Conservation (phyloP, 164 flowering plant genomes). For the Warburgia ugandensis region DNA sequence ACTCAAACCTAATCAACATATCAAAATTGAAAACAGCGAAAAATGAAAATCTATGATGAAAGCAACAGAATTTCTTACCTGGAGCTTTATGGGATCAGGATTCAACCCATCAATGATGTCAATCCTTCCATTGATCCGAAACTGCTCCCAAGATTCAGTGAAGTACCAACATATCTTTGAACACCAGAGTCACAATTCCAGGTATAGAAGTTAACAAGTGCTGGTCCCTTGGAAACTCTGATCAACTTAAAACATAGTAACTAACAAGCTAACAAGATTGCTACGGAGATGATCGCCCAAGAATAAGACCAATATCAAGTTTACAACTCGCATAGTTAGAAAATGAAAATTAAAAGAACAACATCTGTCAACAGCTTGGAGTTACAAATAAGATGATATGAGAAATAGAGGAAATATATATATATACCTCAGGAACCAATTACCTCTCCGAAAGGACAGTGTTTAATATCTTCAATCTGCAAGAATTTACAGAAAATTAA, state of each 20-base stretch:
- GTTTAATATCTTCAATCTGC: conserved; percentile 78
- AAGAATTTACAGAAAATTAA: neutral
- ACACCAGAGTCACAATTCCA: neutral
- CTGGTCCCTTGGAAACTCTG: too few species aligned
- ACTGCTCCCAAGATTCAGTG: conserved; percentile 96
- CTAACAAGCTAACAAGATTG: neutral
- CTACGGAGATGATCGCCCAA: neutral
- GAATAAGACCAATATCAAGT: neutral
- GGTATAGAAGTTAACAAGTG: neutral
- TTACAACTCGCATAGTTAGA: neutral
- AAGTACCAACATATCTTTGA: conserved; percentile 91
- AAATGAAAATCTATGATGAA: neutral
- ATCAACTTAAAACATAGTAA: neutral
- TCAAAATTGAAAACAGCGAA: too few species aligned
- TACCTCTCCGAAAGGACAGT: conserved; percentile 81
- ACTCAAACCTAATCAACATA: too few species aligned
- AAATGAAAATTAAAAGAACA: neutral
- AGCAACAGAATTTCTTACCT: conserved; percentile 34
- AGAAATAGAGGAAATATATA: neutral
- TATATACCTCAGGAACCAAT: conserved; percentile 11
- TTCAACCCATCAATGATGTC: conserved; percentile 61
- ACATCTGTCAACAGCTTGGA: neutral
- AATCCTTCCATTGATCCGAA: conserved; percentile 64
- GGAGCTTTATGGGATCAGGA: conserved; percentile 52
- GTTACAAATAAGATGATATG: neutral